Conservation (phyloP, 1,139 yeast species). For the Ashbya aceris region DNA sequence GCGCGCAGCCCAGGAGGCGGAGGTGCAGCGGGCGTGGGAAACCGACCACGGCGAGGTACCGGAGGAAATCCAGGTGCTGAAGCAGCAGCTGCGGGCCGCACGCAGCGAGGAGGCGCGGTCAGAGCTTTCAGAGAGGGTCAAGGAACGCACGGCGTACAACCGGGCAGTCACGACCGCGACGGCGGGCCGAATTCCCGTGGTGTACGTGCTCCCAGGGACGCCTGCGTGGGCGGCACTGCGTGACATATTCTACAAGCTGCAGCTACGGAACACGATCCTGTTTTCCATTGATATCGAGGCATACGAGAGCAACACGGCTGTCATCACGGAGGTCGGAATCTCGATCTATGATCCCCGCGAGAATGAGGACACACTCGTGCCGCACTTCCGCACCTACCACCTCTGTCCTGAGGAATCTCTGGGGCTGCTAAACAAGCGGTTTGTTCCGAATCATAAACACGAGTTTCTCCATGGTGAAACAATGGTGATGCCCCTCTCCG, state of each 20-base stretch:
- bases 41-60: constrained; percentile 1
- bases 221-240: constrained; percentile 18
- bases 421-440: constrained; percentile 44
- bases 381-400: constrained; percentile 40
- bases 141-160: too few species aligned
- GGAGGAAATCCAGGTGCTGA: background rate
- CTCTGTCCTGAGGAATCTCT: constrained; percentile 45
- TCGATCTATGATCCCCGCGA: constrained; percentile 54
- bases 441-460: constrained; percentile 52
- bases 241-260: constrained; percentile 21
- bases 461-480: constrained; percentile 51
- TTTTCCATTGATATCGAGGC: constrained; percentile 61
- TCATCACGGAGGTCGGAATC: constrained; percentile 60
- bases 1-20: background rate
- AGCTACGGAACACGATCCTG: constrained; percentile 31
- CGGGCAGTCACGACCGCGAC: too few species aligned
- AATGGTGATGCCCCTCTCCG: constrained; percentile 33
- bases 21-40: constrained; percentile 1
- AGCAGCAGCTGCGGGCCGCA: background rate
- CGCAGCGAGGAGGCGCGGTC: too few species aligned
- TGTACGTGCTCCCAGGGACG: constrained; percentile 18
- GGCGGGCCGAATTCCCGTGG: constrained; percentile 11
- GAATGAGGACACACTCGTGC: constrained; percentile 19
- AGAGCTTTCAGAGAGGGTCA: background rate
- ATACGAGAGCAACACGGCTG: constrained; percentile 40